A percentile compares a stretch with the other conserved stretches of the same genome.
Evolutionary conservation across 2,329 filamentous ascomycete genomes (phyloP).

Genomic region (Calonectria leucothoes): DNA sequence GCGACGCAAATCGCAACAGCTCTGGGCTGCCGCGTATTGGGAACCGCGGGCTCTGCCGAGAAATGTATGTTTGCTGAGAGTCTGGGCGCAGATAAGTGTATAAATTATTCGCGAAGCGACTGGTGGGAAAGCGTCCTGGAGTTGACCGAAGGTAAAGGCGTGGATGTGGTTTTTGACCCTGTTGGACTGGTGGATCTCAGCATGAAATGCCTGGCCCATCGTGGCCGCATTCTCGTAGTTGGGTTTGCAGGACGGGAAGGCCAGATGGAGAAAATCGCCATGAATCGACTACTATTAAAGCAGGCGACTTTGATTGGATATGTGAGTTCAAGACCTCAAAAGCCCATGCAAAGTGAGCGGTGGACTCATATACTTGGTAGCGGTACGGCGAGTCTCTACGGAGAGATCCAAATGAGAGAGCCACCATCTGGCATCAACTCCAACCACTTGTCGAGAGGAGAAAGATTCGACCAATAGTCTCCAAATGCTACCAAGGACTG

Average conservation of each 20-base stretch:
- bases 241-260: constrained; percentile 68
- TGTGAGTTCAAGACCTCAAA: constrained; percentile 43
- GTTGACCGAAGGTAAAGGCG: constrained; percentile 60
- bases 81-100: constrained; percentile 54
- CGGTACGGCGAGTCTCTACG: constrained; percentile 68
- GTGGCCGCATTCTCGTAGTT: constrained; percentile 65
- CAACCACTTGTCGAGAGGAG: constrained; percentile 58
- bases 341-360: too few relatives aligned
- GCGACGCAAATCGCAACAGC: constrained; percentile 67
- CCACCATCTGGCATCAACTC: constrained; percentile 63
- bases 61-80: constrained; percentile 56
- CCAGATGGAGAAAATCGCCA: constrained; percentile 64
- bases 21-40: constrained; percentile 64
- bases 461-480: constrained; percentile 63
- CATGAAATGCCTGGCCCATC: constrained; percentile 64
- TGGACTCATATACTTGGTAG: constrained; percentile 38
- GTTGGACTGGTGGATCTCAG: constrained; percentile 67
- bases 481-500: constrained; percentile 61
- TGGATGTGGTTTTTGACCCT: constrained; percentile 68
- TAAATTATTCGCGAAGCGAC: constrained; percentile 52
- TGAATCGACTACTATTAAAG: constrained; percentile 66
- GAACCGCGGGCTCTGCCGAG: constrained; percentile 58
- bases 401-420: constrained; percentile 58
- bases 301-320: constrained; percentile 66
- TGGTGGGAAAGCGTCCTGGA: constrained; percentile 66